Evolutionary conservation across 2,329 filamentous ascomycete species (phyloP), one percentile per base, ranked within the genome.

Genomic region (Calonectria ilicicola): DNA sequence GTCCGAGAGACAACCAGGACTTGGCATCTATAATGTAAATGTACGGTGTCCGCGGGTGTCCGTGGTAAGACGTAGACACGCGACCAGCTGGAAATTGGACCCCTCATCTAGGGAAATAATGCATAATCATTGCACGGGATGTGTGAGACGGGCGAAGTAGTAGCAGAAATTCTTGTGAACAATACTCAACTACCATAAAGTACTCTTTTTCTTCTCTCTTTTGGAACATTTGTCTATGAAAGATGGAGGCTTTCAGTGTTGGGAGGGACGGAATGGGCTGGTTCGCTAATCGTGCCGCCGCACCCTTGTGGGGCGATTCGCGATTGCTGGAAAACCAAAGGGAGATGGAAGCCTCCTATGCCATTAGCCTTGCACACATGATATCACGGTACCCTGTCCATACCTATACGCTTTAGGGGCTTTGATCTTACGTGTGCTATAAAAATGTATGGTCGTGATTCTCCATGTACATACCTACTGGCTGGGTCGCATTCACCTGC

Each of bases 261-360:
- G 9, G 32, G 26, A 53, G 10, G 29, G 38, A 60, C 21, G 32
- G 51, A 42, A 44, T 29, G 35, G 46, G 27, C 51, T 62, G 68
- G 46, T 71, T 72, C 69, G 69, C 69, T 72, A 72, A 67, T 72
- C 69, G 69, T 32, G 27, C 51, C 69, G 64, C n/a, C 53, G n/a
- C 62, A 44, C 53, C 42, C 27, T 23, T 68, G 69, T 49, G 69
- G 65, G 69, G 64, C 69, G 65, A 65, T 72, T 68, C 65, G 65
- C 69, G 65, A 68, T 72, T 51, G 51, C 38, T 63, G 58, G 17
- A 63, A 46, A 23, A 21, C 40, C 15, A 5, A 42, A 42, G 23
- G 38, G 58, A 63, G 38, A 63, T 46, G 19, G 35, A 42, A 44
- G 27, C 38, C 23, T 42, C 35, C 15, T 29, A 46, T 32, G 40